Evolutionary conservation across 805 yeast species (phyloP).

Genomic region (Helenozyma baotianmanensis): DNA sequence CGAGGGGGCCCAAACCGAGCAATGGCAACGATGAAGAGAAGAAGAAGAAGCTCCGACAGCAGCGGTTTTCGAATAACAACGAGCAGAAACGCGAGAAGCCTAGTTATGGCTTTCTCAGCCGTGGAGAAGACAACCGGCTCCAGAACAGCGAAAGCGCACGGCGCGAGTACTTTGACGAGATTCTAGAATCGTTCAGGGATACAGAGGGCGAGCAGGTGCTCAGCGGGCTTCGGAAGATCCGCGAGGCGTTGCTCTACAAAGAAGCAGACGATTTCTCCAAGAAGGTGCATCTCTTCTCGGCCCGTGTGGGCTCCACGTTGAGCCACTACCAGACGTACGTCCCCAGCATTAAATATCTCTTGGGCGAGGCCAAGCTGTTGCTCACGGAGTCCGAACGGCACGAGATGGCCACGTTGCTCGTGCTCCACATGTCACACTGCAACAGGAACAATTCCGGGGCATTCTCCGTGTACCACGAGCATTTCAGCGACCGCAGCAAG

Average conservation of each 20-base stretch:
- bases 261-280: constrained; percentile 36
- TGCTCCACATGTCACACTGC: constrained; percentile 44
- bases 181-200: constrained; percentile 20
- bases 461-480: constrained; percentile 23
- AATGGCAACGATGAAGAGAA: constrained; percentile 1
- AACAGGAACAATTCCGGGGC: constrained; percentile 30
- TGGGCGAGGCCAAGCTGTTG: constrained; percentile 20
- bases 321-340: constrained; percentile 52
- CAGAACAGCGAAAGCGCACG: constrained; percentile 43
- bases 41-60: constrained; percentile 1
- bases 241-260: constrained; percentile 50
- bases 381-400: constrained; percentile 28
- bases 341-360: constrained; percentile 46
- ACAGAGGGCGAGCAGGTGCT: constrained; percentile 14
- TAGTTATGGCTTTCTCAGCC: constrained; percentile 56
- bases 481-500: constrained; percentile 14
- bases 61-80: neutral
- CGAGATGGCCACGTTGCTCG: constrained; percentile 39
- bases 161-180: constrained; percentile 32
- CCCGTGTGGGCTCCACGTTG: constrained; percentile 39
- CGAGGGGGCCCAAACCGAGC: constrained; percentile 1
- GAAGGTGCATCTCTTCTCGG: constrained; percentile 46
- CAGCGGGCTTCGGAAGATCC: constrained; percentile 40
- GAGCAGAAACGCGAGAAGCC: neutral
- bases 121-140: constrained; percentile 53